Base-by-base conservation (phyloP, 352 stramenopile species). In the Pythium volutum region DNA sequence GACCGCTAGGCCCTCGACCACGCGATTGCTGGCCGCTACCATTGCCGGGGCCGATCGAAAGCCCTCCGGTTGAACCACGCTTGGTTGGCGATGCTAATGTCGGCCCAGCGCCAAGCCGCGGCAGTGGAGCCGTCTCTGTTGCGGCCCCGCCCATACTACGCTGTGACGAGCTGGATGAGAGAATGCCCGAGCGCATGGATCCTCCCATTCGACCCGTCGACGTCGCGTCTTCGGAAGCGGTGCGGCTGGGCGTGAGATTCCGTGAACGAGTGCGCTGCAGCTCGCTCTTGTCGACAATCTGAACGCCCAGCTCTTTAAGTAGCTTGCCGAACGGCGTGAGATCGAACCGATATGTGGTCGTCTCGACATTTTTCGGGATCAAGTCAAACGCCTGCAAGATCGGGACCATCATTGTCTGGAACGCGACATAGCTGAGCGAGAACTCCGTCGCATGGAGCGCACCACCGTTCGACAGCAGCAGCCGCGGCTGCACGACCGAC, bases 1-100 rank as follows among this genome's bases (percentile, higher is more conserved):
- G 4, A 61, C 51, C 67, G 36, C 42, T 68, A 26, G 50, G 34
- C 45, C 70, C 73, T 2, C 53, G 56, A 31, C 69, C 18, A 20
- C 14, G 31, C 31, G 20, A 4, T 42, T 33, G 50, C 4, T 15
- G 42, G 15, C n/a, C 10, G n/a, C 18, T 25, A 5, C 33, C 33
- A 39, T 15, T 20, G 15, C 20, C 33, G 26, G 51, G 51, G 18
- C 49, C 48, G 1, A 61, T 22, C 25, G 31, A 34, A 36, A 60
- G 57, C 58, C 59, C 61, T 54, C 62, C 66, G 9, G 43, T 47
- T 9, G 73, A 59, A 2, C 52, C 46, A 58, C 79, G 69, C 46
- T 87, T 91, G 10, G 65, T 84, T 46, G 81, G 81, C 2, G 79
- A 91, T 12, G 75, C 75, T 4, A 77, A 55, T 1, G 73, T 72